phyloP scores from a whole-genome alignment of 2,329 filamentous ascomycete genomes.

The Helotiales sp. region DNA sequence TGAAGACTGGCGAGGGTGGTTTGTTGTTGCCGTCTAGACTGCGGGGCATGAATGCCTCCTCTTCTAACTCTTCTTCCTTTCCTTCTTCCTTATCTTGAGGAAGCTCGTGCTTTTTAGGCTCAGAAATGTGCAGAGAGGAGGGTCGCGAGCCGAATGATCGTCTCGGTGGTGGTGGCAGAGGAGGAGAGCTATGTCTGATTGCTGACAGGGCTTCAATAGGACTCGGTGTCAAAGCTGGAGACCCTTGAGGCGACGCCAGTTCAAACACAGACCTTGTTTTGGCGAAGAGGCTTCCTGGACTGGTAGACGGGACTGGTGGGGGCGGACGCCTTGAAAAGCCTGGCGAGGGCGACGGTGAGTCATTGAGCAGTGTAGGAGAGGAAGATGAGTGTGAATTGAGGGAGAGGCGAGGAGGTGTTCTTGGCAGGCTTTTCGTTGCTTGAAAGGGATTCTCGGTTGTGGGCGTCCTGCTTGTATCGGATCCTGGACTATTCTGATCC shows the following conservation, averaged over 20 bases:
- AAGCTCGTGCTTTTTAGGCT: background rate
- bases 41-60: slow-evolving; percentile 20
- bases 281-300: slow-evolving; percentile 33
- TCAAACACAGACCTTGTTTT: slow-evolving; percentile 40
- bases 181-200: slow-evolving; percentile 11
- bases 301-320: slow-evolving; percentile 19
- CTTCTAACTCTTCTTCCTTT: slow-evolving; percentile 10
- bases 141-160: slow-evolving; percentile 13
- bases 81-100: background rate
- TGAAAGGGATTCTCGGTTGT: background rate
- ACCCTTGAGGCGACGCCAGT: slow-evolving; percentile 22
- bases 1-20: slow-evolving; percentile 30
- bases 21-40: slow-evolving; percentile 26
- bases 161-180: slow-evolving; percentile 11
- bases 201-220: slow-evolving; percentile 2
- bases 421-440: background rate
- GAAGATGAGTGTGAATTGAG: background rate
- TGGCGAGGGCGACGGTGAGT: background rate
- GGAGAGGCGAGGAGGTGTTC: background rate
- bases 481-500: background rate
- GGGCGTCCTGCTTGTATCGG: background rate
- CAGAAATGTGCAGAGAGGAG: slow-evolving; percentile 18
- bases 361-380: background rate
- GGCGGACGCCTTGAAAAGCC: slow-evolving; percentile 3
- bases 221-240: slow-evolving; percentile 6